Conservation (phyloP, 2,329 filamentous ascomycete genomes). For the Fusarium decemcellulare region DNA sequence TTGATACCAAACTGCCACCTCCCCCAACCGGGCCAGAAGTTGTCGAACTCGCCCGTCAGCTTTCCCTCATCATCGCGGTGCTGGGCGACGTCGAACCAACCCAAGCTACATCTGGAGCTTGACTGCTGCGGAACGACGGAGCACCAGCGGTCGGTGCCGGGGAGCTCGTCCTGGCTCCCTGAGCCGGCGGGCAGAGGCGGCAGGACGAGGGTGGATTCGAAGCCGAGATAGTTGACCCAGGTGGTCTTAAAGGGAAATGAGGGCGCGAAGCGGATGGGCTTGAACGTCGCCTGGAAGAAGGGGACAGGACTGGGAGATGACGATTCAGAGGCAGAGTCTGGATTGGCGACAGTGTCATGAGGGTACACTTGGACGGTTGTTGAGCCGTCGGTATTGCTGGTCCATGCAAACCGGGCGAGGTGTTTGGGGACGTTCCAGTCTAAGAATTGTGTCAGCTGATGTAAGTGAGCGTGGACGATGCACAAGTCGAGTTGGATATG, state of each 20-base stretch:
- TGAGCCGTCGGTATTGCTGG: conserved; percentile 51
- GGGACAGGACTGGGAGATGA: conserved; percentile 51
- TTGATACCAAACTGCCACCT: conserved; percentile 60
- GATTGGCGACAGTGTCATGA: conserved; percentile 52
- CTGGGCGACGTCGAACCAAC: conserved; percentile 64
- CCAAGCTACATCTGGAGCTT: conserved; percentile 52
- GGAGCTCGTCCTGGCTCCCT: conserved; percentile 58
- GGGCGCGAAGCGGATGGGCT: conserved; percentile 57
- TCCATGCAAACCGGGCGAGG: conserved; percentile 65
- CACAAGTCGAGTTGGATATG: no score
- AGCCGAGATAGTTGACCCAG: conserved; percentile 56
- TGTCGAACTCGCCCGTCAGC: conserved; percentile 47
- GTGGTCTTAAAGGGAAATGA: conserved; percentile 59
- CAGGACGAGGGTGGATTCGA: conserved; percentile 61
- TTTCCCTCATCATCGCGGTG: conserved; percentile 45
- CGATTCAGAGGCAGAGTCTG: conserved; percentile 49
- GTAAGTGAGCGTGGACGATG: no score
- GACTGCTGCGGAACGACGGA: conserved; percentile 51
- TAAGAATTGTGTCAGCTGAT: conserved; percentile 35
- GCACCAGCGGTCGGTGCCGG: conserved; percentile 63
- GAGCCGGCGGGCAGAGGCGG: conserved; percentile 62
- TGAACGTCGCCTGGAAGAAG: conserved; percentile 63
- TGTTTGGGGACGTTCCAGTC: conserved; percentile 72
- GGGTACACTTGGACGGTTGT: conserved; percentile 61
- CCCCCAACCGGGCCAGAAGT: conserved; percentile 64